Conservation (phyloP, 768 basidiomycete genomes). For the Mycena polygramma region DNA sequence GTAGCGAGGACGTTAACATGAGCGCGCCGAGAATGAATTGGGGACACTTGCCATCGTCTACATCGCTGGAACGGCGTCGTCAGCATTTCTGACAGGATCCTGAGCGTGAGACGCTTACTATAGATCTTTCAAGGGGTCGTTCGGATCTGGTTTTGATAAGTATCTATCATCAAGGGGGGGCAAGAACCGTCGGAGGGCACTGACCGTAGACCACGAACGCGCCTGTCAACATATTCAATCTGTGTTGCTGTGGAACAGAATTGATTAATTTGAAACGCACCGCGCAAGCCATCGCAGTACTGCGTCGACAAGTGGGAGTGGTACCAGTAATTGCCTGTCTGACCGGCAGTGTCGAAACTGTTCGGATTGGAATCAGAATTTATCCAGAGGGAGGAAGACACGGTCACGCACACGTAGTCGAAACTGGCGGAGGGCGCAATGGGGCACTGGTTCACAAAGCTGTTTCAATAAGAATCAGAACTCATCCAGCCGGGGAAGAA, state of each 20-base stretch:
- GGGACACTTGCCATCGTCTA: conserved; percentile 13
- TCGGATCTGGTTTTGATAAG: conserved; percentile 6
- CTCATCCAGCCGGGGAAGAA: neutral
- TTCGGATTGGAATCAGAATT: no score
- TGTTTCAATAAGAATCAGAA: neutral
- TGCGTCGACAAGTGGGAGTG: conserved; percentile 26
- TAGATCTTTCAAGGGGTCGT: neutral
- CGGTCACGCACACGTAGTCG: conserved; percentile 9
- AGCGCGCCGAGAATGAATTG: neutral
- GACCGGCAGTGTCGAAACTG: conserved; percentile 13
- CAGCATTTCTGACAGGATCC: neutral
- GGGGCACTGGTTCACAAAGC: conserved; percentile 24
- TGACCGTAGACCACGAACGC: conserved; percentile 19
- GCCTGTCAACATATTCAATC: neutral
- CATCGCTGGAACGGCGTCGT: conserved; percentile 5
- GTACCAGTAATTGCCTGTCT: conserved; percentile 24
- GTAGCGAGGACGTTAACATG: no score
- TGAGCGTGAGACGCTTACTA: neutral
- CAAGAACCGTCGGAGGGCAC: neutral
- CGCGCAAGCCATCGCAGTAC: conserved; percentile 27
- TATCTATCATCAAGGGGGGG: neutral
- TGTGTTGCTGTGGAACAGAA: no score
- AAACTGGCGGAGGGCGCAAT: conserved; percentile 1
- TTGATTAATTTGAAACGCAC: neutral
- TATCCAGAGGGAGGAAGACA: no score